Evolutionary conservation across 306 rosid species (phyloP), one percentile per base, ranked within the genome.

Genomic region (Pyrus communis): DNA sequence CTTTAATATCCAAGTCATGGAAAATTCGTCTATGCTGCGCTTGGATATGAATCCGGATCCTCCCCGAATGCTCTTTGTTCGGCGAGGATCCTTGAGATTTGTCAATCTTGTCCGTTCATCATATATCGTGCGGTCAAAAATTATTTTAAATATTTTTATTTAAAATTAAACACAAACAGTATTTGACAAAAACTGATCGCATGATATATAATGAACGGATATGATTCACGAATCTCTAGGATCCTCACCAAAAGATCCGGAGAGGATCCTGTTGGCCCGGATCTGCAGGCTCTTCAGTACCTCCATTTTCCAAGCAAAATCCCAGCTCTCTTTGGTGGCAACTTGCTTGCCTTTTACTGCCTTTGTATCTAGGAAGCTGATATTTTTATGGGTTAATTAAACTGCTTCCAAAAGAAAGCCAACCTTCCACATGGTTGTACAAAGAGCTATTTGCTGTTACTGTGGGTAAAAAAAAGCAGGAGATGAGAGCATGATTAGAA

Each of bases 351-450:
- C 12, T 85, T 82, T 69, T 83, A 21, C 71, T 90, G 77, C 75
- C 91, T 62, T 67, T 86, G 73, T 85, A 76, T 83, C 69, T 70
- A 75, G 87, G 87, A 86, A 86, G 86, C 79, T 93, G 82, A 86
- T 5, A 11, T 5, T 80, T 75, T 70, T 71, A 9, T 57, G 23
- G 43, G 17, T 51, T 11, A 10, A 60, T 27, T 10, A 27, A 74
- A 58, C 11, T 7, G 61, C 38, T 15, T 9, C 27, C 11, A 31
- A 42, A 11, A 73, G 42, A 73, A 25, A 67, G 43, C 68, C 55
- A 5, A 64, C 60, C 42, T 40, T 60, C 58, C 25, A 0, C 55
- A 22, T 71, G 17, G 33, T 25, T 23, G 60, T 43, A 60, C 64
- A 25, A 69, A 38, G 45, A 5, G 9, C 77, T 42, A 46, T 67